Evolutionary conservation across 2,329 filamentous ascomycete species (phyloP).

Genomic region (Coniella lustricola): DNA sequence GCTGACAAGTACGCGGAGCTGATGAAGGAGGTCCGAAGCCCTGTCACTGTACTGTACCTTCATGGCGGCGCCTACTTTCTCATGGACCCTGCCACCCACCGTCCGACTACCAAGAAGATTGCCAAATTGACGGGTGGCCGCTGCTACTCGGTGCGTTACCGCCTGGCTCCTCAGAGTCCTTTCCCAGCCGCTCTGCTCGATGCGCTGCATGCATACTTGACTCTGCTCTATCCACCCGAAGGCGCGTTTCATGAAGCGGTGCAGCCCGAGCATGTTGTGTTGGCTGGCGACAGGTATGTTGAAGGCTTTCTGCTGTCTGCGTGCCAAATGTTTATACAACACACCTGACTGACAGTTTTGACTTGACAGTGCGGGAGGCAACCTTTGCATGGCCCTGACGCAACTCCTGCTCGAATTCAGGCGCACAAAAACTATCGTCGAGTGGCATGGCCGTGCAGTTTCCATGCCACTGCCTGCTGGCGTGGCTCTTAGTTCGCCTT

Average conservation of each 20-base stretch:
- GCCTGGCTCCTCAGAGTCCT: conserved; percentile 65
- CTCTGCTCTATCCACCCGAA: conserved; percentile 63
- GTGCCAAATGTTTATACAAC: too few species aligned
- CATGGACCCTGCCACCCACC: conserved; percentile 62
- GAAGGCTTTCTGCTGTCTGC: too few species aligned
- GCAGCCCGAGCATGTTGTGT: conserved; percentile 56
- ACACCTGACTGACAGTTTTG: background rate
- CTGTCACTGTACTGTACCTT: conserved; percentile 63
- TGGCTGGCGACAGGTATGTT: conserved; percentile 60
- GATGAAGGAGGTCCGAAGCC: conserved; percentile 59
- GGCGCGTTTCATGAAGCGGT: conserved; percentile 62
- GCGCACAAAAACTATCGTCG: conserved; percentile 38
- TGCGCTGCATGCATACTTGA: conserved; percentile 64
- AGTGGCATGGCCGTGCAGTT: conserved; percentile 54
- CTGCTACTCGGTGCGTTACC: conserved; percentile 66
- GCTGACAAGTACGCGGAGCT: conserved; percentile 57
- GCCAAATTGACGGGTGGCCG: conserved; percentile 61
- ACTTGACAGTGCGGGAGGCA: conserved; percentile 58
- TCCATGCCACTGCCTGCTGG: conserved; percentile 61
- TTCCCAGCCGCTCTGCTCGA: conserved; percentile 72
- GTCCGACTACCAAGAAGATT: conserved; percentile 50
- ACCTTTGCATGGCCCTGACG: conserved; percentile 58
- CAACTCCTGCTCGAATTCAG: conserved; percentile 61
- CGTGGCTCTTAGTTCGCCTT: conserved; percentile 56
- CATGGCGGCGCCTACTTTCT: conserved; percentile 72